phyloP scores from a whole-genome alignment of 129 eudicot genomes.

The Arctium minus region DNA sequence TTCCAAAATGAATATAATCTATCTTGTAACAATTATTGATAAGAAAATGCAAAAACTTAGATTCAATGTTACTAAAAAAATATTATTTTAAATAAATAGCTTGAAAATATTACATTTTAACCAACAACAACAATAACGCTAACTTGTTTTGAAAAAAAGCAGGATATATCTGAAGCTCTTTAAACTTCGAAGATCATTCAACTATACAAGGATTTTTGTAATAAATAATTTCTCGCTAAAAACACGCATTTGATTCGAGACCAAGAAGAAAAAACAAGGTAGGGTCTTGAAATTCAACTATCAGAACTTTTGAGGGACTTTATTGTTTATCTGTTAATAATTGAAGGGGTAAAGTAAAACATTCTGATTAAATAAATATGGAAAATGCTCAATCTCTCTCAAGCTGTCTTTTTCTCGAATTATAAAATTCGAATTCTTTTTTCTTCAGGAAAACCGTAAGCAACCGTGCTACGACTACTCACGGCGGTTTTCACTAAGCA shows the following conservation, averaged over 20 bases:
- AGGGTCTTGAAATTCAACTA: neutral
- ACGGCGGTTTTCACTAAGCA: slow-evolving; percentile 49
- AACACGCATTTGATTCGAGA: too few relatives aligned
- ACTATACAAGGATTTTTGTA: neutral
- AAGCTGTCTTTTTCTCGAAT: slow-evolving; percentile 13
- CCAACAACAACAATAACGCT: too few relatives aligned
- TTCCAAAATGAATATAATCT: too few relatives aligned
- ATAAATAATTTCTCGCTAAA: neutral
- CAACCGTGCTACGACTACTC: slow-evolving; percentile 41
- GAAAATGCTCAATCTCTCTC: slow-evolving; percentile 1
- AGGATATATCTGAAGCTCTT: neutral
- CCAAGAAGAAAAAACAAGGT: neutral
- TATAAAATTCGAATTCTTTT: slow-evolving; percentile 2
- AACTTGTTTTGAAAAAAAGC: too few relatives aligned
- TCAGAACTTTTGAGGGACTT: neutral
- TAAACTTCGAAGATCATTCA: neutral
- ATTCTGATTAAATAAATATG: slow-evolving; percentile 4
- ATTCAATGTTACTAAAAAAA: too few relatives aligned
- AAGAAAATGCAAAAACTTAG: too few relatives aligned
- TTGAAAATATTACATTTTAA: too few relatives aligned
- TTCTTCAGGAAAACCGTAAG: slow-evolving; percentile 11
- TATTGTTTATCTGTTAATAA: neutral
- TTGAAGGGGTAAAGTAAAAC: slow-evolving; percentile 13
- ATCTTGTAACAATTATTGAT: too few relatives aligned
- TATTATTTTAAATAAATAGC: too few relatives aligned